Evolutionary conservation across 768 basidiomycete species (phyloP), one percentile per base, ranked within the genome.

Genomic region (Suillus plorans): DNA sequence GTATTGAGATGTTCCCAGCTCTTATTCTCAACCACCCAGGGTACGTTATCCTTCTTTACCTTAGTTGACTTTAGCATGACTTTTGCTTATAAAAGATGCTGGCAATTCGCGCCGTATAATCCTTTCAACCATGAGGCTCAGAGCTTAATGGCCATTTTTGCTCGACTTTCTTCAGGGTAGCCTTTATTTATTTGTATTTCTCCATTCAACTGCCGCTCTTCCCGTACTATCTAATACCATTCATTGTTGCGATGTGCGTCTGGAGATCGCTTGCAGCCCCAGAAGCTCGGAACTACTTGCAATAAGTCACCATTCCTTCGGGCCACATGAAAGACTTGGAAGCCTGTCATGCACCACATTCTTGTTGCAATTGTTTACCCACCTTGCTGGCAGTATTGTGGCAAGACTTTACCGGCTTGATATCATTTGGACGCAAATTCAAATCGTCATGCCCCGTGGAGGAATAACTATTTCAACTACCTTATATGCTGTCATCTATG

Each of bases 81-180:
- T 14, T 3, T 20, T 42, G 4, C 36, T 64, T 20, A 18, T 42
- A 12, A 8, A 44, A 65, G 65, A 16, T 66, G 56, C 63, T 66
- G 64, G 65, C 44, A 64, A 57, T 66, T 66, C 4, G 65, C 65
- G 25, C 65, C 65, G 2, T 52, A 64, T 47, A 57, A 66, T 39
- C 65, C 63, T 14, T 18, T 66, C 34, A 66, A 63, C 3, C 28
- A 20, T 20, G 58, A 59, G 41, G 28, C 12, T 42, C 58, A 59
- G 58, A 59, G 18, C 41, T 59, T 59, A 8, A 42, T 28, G 28
- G 5, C 25, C 41, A 31, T 59, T 9, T 28, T 22, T 22, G 16
- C 37, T 58, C 28, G 16, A 16, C 12, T 3, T 12, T 25, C 37
- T 37, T 14, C 22, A 18, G 5, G 18, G 16, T 58, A 2, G 16